phyloP scores from a whole-genome alignment of 2,329 filamentous ascomycete genomes.

The Raffaelea albimanens region DNA sequence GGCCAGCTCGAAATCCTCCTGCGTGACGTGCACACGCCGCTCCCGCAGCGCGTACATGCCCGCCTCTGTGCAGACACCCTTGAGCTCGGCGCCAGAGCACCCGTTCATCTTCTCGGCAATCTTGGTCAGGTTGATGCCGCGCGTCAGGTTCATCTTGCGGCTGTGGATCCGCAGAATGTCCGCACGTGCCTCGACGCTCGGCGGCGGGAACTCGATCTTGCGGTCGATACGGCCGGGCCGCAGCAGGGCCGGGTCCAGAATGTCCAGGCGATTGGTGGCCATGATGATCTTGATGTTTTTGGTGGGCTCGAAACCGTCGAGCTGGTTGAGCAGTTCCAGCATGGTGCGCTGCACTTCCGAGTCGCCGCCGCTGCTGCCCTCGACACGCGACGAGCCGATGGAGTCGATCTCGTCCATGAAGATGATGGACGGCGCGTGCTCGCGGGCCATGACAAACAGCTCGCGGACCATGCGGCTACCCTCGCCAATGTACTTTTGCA shows the following conservation, averaged over 20 bases:
- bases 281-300: slow-evolving; percentile 99
- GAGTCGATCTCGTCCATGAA: slow-evolving; percentile 99
- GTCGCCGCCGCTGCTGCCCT: slow-evolving; percentile 89
- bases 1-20: slow-evolving; percentile 97
- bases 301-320: slow-evolving; percentile 96
- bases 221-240: slow-evolving; percentile 96
- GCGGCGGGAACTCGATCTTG: slow-evolving; percentile 98
- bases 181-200: slow-evolving; percentile 89
- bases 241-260: slow-evolving; percentile 87
- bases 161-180: slow-evolving; percentile 98
- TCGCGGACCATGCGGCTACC: slow-evolving; percentile 97
- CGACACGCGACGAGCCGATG: slow-evolving; percentile 93
- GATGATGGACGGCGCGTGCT: slow-evolving; percentile 97
- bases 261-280: slow-evolving; percentile 97
- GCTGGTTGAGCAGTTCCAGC: slow-evolving; percentile 95
- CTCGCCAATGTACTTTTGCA: slow-evolving; percentile 99
- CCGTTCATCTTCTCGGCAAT: slow-evolving; percentile 99
- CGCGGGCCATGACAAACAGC: slow-evolving; percentile 97
- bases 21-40: slow-evolving; percentile 92
- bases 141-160: slow-evolving; percentile 95
- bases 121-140: slow-evolving; percentile 95
- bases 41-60: slow-evolving; percentile 97
- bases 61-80: slow-evolving; percentile 97
- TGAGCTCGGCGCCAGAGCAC: slow-evolving; percentile 92
- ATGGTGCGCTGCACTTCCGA: slow-evolving; percentile 98